Conservation (phyloP, 306 rosid species). For the Betula pendula region DNA sequence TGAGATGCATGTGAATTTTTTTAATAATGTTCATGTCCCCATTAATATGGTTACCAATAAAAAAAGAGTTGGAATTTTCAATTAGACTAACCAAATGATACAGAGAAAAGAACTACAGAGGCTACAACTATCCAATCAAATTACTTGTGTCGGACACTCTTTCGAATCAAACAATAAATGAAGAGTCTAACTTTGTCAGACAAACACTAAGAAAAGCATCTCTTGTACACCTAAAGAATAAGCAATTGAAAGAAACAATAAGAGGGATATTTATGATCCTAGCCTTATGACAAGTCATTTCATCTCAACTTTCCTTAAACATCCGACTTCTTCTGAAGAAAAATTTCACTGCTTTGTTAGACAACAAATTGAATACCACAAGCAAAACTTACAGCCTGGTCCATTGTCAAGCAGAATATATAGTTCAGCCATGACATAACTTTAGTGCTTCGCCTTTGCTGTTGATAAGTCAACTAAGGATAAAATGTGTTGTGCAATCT, state of each 20-base stretch:
- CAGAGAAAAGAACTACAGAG: neutral
- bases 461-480: constrained; percentile 44
- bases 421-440: constrained; percentile 10
- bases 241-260: neutral
- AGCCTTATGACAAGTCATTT: neutral
- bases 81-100: neutral
- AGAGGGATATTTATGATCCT: neutral
- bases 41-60: too few relatives aligned
- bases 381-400: neutral
- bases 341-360: neutral
- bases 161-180: neutral
- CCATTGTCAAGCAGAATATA: neutral
- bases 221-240: neutral
- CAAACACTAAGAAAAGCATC: neutral
- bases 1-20: too few relatives aligned
- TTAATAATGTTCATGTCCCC: too few relatives aligned
- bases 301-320: neutral
- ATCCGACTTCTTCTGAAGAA: neutral
- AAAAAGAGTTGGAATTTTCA: neutral
- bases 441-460: constrained; percentile 16
- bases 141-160: neutral
- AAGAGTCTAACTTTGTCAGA: neutral
- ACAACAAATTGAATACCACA: constrained; percentile 2
- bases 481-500: constrained; percentile 59
- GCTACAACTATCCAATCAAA: neutral